Base-by-base conservation (phyloP, 371 early-diverging fungal genomes). In the Cladochytrium tenue region DNA sequence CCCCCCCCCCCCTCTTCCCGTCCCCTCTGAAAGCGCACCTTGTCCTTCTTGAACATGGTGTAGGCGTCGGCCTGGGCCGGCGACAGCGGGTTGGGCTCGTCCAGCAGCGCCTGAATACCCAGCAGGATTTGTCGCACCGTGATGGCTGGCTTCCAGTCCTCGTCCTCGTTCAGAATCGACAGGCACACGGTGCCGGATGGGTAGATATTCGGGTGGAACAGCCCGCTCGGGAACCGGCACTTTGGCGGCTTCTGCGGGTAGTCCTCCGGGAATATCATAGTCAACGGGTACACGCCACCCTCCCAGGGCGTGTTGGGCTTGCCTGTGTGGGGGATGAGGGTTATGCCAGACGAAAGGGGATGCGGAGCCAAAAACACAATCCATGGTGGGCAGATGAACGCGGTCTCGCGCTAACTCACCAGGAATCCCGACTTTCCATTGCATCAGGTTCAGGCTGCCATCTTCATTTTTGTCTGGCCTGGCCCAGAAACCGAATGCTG, bases 141-240 rank as follows among this genome's bases (percentile, higher is more conserved):
- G 62, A 99, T 93, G 10, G 96, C 93, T 13, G 99, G 98, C 74
- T 97, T 95, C 97, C 98, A 97, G 60, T 89, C 96, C 67, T 97
- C 90, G 30, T 95, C 96, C 65, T 94, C 96, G 67, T 95, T 94
- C 63, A 99, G 75, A 69, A 99, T 98, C n/a, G 96, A 96, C 51
- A 99, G 81, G 68, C 99, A 99, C 10, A 99, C 95, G 0, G 97
- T 98, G 35, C 99, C 99, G 17, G 95, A 95, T 15, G 96, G 95
- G 76, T 98, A 99, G 25, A 99, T 92, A 74, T 99, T 99, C 7
- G 99, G 99, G 76, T 99, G 99, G 81, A 95, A 98, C 55, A 99
- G 82, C n/a, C 92, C 88, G 10, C 95, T 93, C 1, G 82, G 82
- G 67, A 96, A 96, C 62, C 73, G 73, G 67, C 79, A 70, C 60